Evolutionary conservation across 768 basidiomycete species (phyloP).

Genomic region (Filobasidium floriforme): DNA sequence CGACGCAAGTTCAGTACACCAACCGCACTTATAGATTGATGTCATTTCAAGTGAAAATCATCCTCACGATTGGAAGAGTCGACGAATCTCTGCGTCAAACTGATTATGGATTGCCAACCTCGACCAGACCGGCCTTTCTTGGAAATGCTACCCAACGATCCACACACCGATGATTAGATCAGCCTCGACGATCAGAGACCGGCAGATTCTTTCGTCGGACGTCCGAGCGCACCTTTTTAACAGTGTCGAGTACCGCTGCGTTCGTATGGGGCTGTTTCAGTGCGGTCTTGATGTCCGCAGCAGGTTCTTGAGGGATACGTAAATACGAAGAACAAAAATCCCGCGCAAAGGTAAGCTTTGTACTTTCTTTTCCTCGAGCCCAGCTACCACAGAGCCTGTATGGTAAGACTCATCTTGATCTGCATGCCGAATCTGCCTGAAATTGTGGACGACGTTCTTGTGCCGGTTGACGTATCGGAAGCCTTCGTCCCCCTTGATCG

Average conservation of each 20-base stretch:
- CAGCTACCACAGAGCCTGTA: conserved; percentile 5
- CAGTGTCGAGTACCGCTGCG: conserved; percentile 49
- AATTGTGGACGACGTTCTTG: conserved; percentile 71
- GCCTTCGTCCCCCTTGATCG: conserved; percentile 70
- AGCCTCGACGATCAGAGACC: background rate
- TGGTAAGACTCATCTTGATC: conserved; percentile 51
- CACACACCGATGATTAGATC: too few relatives aligned
- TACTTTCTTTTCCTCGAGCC: background rate
- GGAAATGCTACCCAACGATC: conserved; percentile 53
- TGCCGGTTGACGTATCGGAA: conserved; percentile 75
- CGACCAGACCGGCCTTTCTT: conserved; percentile 77
- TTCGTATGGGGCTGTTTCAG: conserved; percentile 52
- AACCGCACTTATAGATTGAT: too few relatives aligned
- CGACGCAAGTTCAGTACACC: too few relatives aligned
- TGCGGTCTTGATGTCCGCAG: conserved; percentile 57
- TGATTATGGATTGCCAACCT: conserved; percentile 78
- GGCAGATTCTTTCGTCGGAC: background rate
- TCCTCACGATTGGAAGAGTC: conserved; percentile 67
- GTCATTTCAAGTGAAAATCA: too few relatives aligned
- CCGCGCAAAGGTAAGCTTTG: conserved; percentile 15
- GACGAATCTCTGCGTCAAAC: conserved; percentile 59
- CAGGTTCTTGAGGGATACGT: conserved; percentile 36
- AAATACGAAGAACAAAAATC: background rate
- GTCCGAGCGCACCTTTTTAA: conserved; percentile 26
- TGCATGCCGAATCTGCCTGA: conserved; percentile 60